Base-by-base conservation (phyloP, 2,329 filamentous ascomycete species). In the Huntiella omanensis region DNA sequence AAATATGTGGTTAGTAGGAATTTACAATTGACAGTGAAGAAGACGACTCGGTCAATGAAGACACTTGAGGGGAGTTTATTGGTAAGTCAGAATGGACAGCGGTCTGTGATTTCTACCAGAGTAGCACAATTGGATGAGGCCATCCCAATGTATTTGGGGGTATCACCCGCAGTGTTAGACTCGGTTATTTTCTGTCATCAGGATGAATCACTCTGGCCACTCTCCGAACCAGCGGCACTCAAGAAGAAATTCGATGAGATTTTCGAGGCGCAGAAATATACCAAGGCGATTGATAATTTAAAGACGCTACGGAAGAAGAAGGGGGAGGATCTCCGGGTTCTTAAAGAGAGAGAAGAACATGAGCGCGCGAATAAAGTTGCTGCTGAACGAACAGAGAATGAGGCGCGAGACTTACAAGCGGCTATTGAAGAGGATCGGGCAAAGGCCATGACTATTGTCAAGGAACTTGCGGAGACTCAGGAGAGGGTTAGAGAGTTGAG, bases 131-230 rank as follows among this genome's bases (percentile, higher is more conserved):
- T 96, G 33, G 83, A 95, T 59, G 71, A 78, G 53, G 73, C 88
- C 53, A 80, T 98, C 59, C 86, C 88, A 0, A 75, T 83, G 54
- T 81, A 84, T 53, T 71, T 98, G 1, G 91, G 91, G 34, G 91
- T 95, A 3, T 91, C 86, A 1, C 78, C 80, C 47, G 87, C 91
- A 10, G 79, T 98, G 47, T 71, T 98, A 19, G 87, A 96, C 53
- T 82, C 81, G 49, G 91, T 98, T 59, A 95, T 98, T 54, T 98
- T 98, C 63, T 98, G 91, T 59, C 91, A 98, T 58, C 91, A 98
- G 58, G 91, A 98, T 59, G 91, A 98, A 54, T 95, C 88, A 19
- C 64, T 96, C 22, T 98, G 91, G 91, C 91, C 91, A 0, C 78
- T 98, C 70, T 92, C 85, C 57, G 84, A 93, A 56, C 85, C 91